Base-by-base conservation (phyloP, 768 basidiomycete species). In the Gautieria morchelliformis region DNA sequence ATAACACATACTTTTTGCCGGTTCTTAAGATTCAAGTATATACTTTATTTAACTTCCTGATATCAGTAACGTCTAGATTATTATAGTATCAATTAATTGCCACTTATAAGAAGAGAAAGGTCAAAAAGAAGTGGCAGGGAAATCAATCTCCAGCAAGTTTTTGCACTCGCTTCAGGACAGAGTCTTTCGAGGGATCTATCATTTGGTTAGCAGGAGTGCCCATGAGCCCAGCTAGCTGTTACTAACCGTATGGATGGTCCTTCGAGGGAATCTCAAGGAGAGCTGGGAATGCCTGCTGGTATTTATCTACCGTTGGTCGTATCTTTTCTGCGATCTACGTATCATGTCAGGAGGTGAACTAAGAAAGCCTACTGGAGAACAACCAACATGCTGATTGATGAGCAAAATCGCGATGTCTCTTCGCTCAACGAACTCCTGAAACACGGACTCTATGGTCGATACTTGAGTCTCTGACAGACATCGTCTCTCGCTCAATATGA, bases 241-340 rank as follows among this genome's bases (percentile, higher is more conserved):
- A 72, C 81, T 58, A 54, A 95, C 95, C 94, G 65, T 98, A 98
- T 37, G 95, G 95, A 71, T 96, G 93, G 67, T 98, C 95, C 70
- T 98, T 98, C 56, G 92, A 93, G 24, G 96, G 96, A 60, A 99
- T 98, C 72, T 99, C 96, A 15, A 99, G 82, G 41, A 99, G 73
- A 0, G 96, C 93, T 20, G 96, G 96, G 75, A 99, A 99, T 0
- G 95, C 84, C 70, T 93, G 89, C 62, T 91, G 85, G 70, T 99
- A 99, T 65, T 85, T 84, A 72, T 99, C 96, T 12, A 99, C 92
- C 1, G 89, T 83, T 0, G 92, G 92, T 39, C 96, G 78, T 61
- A 99, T 99, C 78, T 89, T 92, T 76, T 98, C 96, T 59, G 96
- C 96, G 65, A 98, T 78, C 96, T 97, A 68, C 9, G 14, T 32